These are phyloP conservation scores for Gymnopilus junonius DNA, from an alignment of 768 basidiomycete species.

Conservation along the genomic window DNA sequence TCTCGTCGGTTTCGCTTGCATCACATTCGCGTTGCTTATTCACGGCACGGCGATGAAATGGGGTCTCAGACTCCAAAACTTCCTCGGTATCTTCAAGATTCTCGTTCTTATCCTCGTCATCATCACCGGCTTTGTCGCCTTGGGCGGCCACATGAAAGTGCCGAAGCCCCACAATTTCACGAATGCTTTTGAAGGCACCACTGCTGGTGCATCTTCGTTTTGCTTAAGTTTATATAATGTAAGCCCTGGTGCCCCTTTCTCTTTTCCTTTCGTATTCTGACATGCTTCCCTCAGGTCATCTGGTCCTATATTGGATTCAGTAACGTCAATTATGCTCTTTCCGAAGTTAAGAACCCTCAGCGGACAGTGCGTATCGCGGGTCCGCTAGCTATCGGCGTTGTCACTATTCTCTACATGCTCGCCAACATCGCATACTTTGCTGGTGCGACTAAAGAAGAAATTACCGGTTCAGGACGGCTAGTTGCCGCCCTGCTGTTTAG, in stretches of 20 bases:
- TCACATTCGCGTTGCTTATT: conserved; percentile 40
- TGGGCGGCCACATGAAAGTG: conserved; percentile 39
- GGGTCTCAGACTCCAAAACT: conserved; percentile 66
- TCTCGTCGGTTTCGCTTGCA: conserved; percentile 38
- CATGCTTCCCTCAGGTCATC: conserved; percentile 40
- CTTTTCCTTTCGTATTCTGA: background rate
- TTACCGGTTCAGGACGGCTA: conserved; percentile 58
- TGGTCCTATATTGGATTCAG: conserved; percentile 63
- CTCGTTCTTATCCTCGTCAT: conserved; percentile 50
- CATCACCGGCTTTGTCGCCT: conserved; percentile 50
- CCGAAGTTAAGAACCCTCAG: conserved; percentile 64
- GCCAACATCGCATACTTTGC: conserved; percentile 72
- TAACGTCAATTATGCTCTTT: conserved; percentile 70
- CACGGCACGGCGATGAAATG: conserved; percentile 51
- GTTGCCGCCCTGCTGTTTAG: conserved; percentile 70
- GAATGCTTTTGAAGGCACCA: conserved; percentile 46
- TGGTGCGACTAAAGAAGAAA: conserved; percentile 69
- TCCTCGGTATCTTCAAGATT: conserved; percentile 64
- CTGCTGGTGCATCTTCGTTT: conserved; percentile 51
- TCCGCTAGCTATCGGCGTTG: conserved; percentile 58
- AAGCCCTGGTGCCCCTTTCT: background rate
- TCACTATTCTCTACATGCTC: conserved; percentile 59
- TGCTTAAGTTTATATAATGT: conserved; percentile 57
- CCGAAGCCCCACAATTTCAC: conserved; percentile 38
- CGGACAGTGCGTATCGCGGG: conserved; percentile 68